A percentile compares a stretch with the other conserved stretches of the same genome.
phyloP scores from a whole-genome alignment of 2,329 filamentous ascomycete species.

The Venturia effusa region DNA sequence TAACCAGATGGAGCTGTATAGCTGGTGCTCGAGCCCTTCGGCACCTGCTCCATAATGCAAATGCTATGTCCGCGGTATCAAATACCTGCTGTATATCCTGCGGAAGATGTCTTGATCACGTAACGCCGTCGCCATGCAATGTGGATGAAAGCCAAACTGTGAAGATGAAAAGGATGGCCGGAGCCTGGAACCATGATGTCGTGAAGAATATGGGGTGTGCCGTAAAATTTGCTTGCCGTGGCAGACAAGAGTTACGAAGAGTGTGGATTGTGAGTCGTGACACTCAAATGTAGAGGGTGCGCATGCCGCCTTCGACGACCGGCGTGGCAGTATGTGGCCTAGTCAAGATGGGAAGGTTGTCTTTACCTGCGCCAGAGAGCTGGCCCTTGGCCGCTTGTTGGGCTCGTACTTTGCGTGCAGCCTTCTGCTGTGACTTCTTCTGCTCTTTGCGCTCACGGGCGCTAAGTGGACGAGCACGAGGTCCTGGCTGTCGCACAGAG shows the following conservation, averaged over 20 bases:
- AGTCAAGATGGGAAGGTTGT: conserved; percentile 9
- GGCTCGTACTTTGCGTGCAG: conserved; percentile 28
- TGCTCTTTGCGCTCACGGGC: conserved; percentile 28
- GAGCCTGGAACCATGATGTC: background rate
- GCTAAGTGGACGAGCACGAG: conserved; percentile 20
- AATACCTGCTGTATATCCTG: background rate
- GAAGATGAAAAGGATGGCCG: background rate
- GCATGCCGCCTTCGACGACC: conserved; percentile 7
- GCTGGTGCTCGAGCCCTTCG: conserved; percentile 4
- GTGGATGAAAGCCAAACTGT: background rate
- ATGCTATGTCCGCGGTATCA: background rate
- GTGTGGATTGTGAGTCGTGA: background rate
- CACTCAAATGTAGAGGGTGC: conserved; percentile 9
- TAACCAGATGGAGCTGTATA: conserved; percentile 1
- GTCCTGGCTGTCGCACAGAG: conserved; percentile 23
- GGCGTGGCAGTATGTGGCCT: conserved; percentile 7
- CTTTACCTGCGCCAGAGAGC: background rate
- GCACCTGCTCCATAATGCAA: conserved; percentile 4
- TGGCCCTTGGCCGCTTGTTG: conserved; percentile 16
- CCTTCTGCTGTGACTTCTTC: conserved; percentile 31
- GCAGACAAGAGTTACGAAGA: background rate
- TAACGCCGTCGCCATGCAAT: conserved; percentile 43
- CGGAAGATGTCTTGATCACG: background rate
- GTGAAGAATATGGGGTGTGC: background rate
- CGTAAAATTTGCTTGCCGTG: background rate